Percentiles rank a stretch among this genome's conserved stretches.
phyloP scores from a whole-genome alignment of 2,329 filamentous ascomycete genomes.

The Aspergillus novofumigatus region DNA sequence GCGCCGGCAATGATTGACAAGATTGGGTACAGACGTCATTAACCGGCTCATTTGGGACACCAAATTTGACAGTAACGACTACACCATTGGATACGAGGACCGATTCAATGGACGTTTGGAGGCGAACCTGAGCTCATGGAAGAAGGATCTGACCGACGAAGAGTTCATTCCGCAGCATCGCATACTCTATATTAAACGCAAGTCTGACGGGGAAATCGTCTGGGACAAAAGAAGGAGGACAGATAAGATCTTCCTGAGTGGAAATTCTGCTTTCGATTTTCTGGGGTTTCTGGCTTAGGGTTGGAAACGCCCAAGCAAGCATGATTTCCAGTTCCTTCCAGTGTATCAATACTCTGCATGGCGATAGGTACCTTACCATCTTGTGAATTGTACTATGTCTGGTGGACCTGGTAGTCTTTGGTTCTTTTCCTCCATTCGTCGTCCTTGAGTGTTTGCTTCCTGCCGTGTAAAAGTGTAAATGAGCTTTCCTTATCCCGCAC shows the following conservation, averaged over 20 bases:
- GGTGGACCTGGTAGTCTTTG: background rate
- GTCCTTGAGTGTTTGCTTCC: background rate
- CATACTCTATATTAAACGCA: conserved; percentile 48
- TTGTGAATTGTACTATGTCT: background rate
- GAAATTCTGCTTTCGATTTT: conserved; percentile 31
- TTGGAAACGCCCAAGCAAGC: background rate
- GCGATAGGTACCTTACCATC: background rate
- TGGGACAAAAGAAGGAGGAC: conserved; percentile 49
- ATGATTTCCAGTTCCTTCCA: background rate
- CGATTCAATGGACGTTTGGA: conserved; percentile 50
- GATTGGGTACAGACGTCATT: conserved; percentile 37
- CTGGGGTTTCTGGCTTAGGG: conserved; percentile 23
- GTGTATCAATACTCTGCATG: background rate
- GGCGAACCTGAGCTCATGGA: conserved; percentile 47
- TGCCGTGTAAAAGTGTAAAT: background rate
- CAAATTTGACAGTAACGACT: conserved; percentile 41
- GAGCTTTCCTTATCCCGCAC: background rate
- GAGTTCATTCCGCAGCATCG: conserved; percentile 56
- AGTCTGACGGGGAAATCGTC: conserved; percentile 37
- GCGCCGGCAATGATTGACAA: background rate
- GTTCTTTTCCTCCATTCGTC: background rate
- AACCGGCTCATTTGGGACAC: conserved; percentile 50
- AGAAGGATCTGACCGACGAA: conserved; percentile 51
- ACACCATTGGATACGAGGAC: conserved; percentile 52
- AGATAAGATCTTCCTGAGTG: conserved; percentile 47